These are phyloP conservation scores for Rhododendron vialii DNA, from an alignment of 148 eudicot species.

Conservation along the genomic window DNA sequence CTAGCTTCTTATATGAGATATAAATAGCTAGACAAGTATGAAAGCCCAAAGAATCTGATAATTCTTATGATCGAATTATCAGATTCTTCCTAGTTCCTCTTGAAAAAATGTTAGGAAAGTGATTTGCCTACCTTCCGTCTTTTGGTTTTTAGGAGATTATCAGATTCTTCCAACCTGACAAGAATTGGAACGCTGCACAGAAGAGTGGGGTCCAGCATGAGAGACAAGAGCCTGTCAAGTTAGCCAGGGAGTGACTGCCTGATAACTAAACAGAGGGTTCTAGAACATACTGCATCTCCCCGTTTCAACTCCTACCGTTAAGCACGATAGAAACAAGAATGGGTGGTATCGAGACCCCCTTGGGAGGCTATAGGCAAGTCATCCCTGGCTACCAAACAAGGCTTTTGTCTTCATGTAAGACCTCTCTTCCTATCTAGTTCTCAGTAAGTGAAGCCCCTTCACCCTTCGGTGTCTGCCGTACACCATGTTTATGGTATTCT, in stretches of 20 bases:
- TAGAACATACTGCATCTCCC: neutral
- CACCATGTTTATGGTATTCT: neutral
- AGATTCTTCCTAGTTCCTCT: neutral
- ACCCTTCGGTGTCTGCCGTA: neutral
- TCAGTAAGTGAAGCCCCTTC: neutral
- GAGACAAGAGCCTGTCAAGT: conserved; percentile 13
- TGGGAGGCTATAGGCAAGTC: conserved; percentile 15
- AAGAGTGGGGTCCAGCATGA: conserved; percentile 20
- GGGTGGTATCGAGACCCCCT: neutral
- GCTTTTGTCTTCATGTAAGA: conserved; percentile 8
- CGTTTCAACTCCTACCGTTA: neutral
- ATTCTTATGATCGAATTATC: neutral
- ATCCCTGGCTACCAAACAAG: conserved; percentile 15
- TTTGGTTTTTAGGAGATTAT: neutral
- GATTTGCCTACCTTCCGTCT: neutral
- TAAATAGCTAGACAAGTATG: neutral
- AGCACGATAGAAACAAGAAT: neutral
- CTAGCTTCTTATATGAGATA: neutral
- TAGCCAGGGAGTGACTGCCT: conserved; percentile 14
- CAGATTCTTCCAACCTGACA: neutral
- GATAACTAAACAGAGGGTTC: neutral
- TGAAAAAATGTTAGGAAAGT: neutral
- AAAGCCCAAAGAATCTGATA: neutral
- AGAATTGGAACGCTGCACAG: neutral
- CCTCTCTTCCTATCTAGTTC: conserved; percentile 3